phyloP scores from a whole-genome alignment of 1,284 basidiomycete species.

The Stereum hirsutum region DNA sequence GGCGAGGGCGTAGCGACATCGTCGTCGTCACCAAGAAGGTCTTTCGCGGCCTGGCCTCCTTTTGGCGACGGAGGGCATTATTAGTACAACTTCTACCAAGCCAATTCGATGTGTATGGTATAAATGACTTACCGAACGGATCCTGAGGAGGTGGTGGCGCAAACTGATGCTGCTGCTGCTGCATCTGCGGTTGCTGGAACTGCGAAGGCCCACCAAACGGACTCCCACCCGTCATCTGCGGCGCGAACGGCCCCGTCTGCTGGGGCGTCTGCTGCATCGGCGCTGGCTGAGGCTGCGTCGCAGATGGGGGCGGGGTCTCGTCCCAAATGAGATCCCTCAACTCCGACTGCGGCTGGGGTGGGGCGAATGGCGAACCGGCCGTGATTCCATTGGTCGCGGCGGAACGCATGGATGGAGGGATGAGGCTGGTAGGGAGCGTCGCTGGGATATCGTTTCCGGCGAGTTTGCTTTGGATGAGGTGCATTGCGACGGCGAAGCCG shows the following conservation, averaged over 20 bases:
- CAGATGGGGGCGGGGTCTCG: slow-evolving; percentile 49
- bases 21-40: slow-evolving; percentile 72
- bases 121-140: slow-evolving; percentile 5
- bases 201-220: slow-evolving; percentile 8
- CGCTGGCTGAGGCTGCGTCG: slow-evolving; percentile 21
- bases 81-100: too few relatives aligned
- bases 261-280: slow-evolving; percentile 12
- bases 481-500: slow-evolving; percentile 95
- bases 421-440: slow-evolving; percentile 60
- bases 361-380: slow-evolving; percentile 13
- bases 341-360: slow-evolving; percentile 19
- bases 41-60: slow-evolving; percentile 10
- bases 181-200: slow-evolving; percentile 16
- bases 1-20: slow-evolving; percentile 38
- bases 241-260: slow-evolving; percentile 10
- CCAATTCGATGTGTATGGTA: too few relatives aligned
- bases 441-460: slow-evolving; percentile 78
- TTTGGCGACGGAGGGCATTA: background rate
- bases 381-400: slow-evolving; percentile 14
- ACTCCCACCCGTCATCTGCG: too few relatives aligned
- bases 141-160: slow-evolving; percentile 7
- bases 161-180: slow-evolving; percentile 11
- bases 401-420: slow-evolving; percentile 76
- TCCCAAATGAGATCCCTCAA: slow-evolving; percentile 48
- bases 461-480: slow-evolving; percentile 86